Conservation (phyloP, 78 protist species). For the Dictyostelium brefeldianum region DNA sequence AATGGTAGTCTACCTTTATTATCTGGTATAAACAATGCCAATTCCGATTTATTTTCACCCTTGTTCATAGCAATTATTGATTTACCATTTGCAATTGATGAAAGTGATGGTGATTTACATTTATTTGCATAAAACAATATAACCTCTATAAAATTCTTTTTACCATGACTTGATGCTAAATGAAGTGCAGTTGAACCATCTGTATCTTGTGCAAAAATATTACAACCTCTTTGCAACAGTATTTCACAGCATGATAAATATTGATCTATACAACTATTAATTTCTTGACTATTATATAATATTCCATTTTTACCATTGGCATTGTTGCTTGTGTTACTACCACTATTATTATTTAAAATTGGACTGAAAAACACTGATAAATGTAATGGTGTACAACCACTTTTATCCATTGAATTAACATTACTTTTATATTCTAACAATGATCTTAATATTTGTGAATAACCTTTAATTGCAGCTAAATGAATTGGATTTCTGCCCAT, state of each 20-base stretch:
- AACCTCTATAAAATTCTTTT: conserved; percentile 39
- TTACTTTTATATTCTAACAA: conserved; percentile 32
- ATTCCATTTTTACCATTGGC: neutral
- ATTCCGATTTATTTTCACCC: conserved; percentile 34
- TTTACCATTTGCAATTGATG: conserved; percentile 11
- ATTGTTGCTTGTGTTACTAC: neutral
- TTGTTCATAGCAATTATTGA: neutral
- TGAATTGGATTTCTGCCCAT: conserved; percentile 57
- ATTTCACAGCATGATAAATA: conserved; percentile 66
- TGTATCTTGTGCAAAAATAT: conserved; percentile 30
- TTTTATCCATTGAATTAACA: conserved; percentile 21
- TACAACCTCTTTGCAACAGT: conserved; percentile 39
- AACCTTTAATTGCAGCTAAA: conserved; percentile 64
- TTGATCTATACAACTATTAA: neutral
- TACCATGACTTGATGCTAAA: conserved; percentile 70
- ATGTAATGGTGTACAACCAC: conserved; percentile 67
- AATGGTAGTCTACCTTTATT: conserved; percentile 73
- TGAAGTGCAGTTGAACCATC: conserved; percentile 69
- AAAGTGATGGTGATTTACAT: conserved; percentile 26
- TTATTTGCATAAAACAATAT: conserved; percentile 39
- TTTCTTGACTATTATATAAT: neutral
- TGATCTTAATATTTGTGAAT: conserved; percentile 23
- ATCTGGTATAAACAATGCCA: conserved; percentile 48
- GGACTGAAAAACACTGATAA: conserved; percentile 48
- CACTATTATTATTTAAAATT: neutral